Evolutionary conservation across 2,329 filamentous ascomycete species (phyloP).

Genomic region (Thelonectria blattea): DNA sequence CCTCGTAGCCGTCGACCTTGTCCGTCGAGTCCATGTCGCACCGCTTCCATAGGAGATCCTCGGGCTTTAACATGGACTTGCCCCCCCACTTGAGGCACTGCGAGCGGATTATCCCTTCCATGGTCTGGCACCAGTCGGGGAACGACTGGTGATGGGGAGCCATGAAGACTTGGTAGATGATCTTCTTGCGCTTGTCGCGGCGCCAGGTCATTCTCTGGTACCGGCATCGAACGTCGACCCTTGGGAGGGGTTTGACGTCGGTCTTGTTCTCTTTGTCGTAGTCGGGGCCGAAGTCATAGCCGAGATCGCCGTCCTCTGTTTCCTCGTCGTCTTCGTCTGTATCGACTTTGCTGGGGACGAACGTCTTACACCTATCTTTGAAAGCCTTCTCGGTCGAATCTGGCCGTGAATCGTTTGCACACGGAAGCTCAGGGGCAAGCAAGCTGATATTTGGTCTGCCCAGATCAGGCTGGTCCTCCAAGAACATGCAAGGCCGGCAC

Average conservation of each 20-base stretch:
- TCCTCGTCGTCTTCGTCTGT: too few species aligned
- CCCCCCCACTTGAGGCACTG: neutral
- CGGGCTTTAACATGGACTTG: neutral
- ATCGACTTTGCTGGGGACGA: too few species aligned
- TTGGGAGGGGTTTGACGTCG: neutral
- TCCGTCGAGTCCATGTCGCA: slow-evolving; percentile 15
- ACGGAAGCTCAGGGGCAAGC: too few species aligned
- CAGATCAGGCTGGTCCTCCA: too few species aligned
- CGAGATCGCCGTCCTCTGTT: too few species aligned
- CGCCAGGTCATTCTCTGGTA: neutral
- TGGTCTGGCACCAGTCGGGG: neutral
- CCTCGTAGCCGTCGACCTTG: neutral
- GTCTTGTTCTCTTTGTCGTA: too few species aligned
- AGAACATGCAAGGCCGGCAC: too few species aligned
- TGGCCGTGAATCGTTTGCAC: too few species aligned
- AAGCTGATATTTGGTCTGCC: too few species aligned
- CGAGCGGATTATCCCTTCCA: neutral
- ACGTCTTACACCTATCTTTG: too few species aligned
- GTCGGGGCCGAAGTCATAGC: too few species aligned
- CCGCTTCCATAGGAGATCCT: neutral
- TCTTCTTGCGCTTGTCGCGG: neutral
- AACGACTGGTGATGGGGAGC: neutral
- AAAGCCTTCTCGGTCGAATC: too few species aligned
- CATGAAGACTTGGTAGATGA: slow-evolving; percentile 6
- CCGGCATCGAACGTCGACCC: slow-evolving; percentile 3